Evolutionary conservation across 495 filamentous ascomycete species (phyloP).

Genomic region (Neurospora sp.): DNA sequence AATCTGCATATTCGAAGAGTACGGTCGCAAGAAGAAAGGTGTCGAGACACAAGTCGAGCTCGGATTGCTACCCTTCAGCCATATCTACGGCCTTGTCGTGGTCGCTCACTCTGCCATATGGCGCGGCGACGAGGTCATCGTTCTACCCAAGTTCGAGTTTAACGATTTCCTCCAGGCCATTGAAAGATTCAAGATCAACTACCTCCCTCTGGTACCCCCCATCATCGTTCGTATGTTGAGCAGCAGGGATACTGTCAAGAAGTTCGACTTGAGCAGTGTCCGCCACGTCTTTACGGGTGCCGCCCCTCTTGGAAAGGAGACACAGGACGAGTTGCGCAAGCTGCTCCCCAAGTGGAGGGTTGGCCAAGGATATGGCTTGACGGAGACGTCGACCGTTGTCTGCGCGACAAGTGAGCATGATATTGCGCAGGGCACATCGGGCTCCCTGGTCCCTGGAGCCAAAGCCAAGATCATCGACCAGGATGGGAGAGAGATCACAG

Average conservation of each 20-base stretch:
- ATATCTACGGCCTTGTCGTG: constrained; percentile 80
- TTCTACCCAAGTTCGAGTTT: constrained; percentile 82
- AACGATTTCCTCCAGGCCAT: constrained; percentile 53
- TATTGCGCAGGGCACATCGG: constrained; percentile 62
- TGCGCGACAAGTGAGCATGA: constrained; percentile 54
- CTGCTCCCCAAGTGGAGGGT: constrained; percentile 57
- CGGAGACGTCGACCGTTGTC: constrained; percentile 72
- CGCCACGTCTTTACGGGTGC: constrained; percentile 65
- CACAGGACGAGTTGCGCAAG: constrained; percentile 53
- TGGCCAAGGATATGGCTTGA: constrained; percentile 79
- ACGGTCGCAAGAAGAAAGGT: constrained; percentile 25
- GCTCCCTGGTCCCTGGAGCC: constrained; percentile 56
- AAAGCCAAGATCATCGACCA: constrained; percentile 60
- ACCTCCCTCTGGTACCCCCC: constrained; percentile 67
- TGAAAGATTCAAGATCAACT: constrained; percentile 61
- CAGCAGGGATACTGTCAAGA: constrained; percentile 47
- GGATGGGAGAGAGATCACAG: constrained; percentile 67
- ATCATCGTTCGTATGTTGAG: constrained; percentile 78
- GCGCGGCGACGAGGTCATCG: constrained; percentile 66
- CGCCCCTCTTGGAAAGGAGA: constrained; percentile 74
- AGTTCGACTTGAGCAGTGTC: constrained; percentile 69
- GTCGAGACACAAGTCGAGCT: constrained; percentile 50
- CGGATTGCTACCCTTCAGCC: constrained; percentile 72
- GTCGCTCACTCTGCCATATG: constrained; percentile 59
- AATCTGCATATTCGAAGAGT: constrained; percentile 45